Conservation (phyloP, 257 asterid genomes). For the Nicotiana knightiana region DNA sequence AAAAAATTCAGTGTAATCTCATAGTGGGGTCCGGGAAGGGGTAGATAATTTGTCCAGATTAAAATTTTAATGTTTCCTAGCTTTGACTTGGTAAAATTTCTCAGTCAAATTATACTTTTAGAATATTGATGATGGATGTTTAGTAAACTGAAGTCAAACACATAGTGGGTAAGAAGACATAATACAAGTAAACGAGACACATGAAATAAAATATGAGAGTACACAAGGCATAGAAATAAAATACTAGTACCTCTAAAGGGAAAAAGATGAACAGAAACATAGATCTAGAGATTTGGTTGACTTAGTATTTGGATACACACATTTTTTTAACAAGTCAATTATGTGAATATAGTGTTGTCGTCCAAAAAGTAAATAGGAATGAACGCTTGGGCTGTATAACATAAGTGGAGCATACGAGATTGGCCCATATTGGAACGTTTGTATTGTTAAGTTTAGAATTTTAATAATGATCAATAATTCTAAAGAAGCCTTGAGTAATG, state of each 20-base stretch:
- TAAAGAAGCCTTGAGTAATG: too few relatives aligned
- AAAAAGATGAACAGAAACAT: not conserved
- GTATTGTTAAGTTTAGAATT: too few relatives aligned
- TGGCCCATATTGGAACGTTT: not conserved
- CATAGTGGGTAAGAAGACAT: not conserved
- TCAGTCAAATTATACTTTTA: not conserved
- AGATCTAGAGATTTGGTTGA: not conserved
- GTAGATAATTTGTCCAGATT: too few relatives aligned
- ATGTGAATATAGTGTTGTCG: not conserved
- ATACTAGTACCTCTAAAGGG: not conserved
- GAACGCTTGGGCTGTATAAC: not conserved
- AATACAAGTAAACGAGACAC: not conserved
- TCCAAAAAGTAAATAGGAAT: constrained; percentile 2
- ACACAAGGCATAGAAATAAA: not conserved
- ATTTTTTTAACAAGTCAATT: not conserved
- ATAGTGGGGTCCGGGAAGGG: too few relatives aligned
- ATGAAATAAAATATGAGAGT: not conserved
- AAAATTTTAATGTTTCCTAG: not conserved
- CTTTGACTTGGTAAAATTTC: not conserved
- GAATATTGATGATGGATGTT: not conserved
- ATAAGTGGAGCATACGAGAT: not conserved
- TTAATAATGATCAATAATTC: too few relatives aligned
- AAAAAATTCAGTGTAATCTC: too few relatives aligned
- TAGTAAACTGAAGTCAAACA: not conserved
- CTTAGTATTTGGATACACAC: not conserved